These are phyloP conservation scores for Apophysomyces elegans DNA, from an alignment of 371 early-diverging fungal genomes.

Conservation along the genomic window DNA sequence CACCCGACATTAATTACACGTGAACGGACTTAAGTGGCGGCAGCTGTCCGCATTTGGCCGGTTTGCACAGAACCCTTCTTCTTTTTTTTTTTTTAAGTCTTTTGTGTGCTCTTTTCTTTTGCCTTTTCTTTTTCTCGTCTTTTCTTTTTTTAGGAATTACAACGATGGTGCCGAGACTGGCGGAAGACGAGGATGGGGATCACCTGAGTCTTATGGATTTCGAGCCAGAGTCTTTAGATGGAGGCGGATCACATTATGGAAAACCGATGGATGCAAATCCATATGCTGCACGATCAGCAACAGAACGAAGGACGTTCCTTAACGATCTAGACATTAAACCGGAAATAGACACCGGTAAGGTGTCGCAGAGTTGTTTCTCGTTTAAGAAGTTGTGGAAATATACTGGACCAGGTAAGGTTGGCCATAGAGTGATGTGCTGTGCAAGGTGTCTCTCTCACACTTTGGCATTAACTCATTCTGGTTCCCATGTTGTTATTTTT, in stretches of 20 bases:
- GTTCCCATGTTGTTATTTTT: neutral
- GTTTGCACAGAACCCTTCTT: no score
- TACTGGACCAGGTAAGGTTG: slow-evolving; percentile 54
- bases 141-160: slow-evolving; percentile 8
- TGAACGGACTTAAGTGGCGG: neutral
- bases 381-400: slow-evolving; percentile 57
- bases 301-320: neutral
- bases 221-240: slow-evolving; percentile 3
- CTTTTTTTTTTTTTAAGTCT: no score
- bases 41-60: no score
- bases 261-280: neutral
- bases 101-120: neutral
- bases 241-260: slow-evolving; percentile 1
- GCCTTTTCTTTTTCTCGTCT: neutral
- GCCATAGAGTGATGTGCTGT: no score
- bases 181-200: slow-evolving; percentile 2
- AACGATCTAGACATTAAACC: slow-evolving; percentile 46
- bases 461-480: no score
- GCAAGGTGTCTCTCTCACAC: no score
- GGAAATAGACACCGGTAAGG: slow-evolving; percentile 46
- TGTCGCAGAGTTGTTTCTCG: slow-evolving; percentile 38
- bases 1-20: neutral
- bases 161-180: slow-evolving; percentile 2
- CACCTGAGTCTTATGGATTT: slow-evolving; percentile 3
- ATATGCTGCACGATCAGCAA: neutral